Base-by-base conservation (phyloP, 805 yeast species). In the Ogataea degrootiae region DNA sequence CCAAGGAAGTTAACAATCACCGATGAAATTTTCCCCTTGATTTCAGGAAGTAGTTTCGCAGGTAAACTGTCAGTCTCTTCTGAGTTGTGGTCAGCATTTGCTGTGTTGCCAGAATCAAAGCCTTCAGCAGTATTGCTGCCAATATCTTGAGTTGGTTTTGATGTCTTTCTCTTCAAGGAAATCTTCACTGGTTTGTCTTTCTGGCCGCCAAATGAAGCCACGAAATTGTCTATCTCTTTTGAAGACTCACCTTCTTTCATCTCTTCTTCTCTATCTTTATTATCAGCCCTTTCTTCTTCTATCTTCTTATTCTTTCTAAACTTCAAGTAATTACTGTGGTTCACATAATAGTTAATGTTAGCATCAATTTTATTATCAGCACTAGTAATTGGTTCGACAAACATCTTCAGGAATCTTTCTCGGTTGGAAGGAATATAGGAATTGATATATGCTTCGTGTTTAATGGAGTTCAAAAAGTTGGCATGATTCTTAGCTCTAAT, bases 1-100 rank as follows among this genome's bases (percentile, higher is more conserved):
- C 85, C 86, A 41, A 81, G 59, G 47, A 70, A 75, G 47, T 79
- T 81, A 46, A 73, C 80, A 33, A 81, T 61, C 41, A 76, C 65
- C 3, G 59, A 61, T n/a, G 65, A 69, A 19, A 79, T 63, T 49
- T 71, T 72, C 0, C 56, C 54, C 33, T 65, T 65, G 22, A 78
- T 52, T 8, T 55, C 31, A 0, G 48, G 57, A 23, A 68, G 48
- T 3, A 60, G 34, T 2, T 34, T 8, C 2, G 46, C 49, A 4
- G 66, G 44, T 31, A 51, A 26, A 26, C 7, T 26, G 3, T 11
- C 31, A 8, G 9, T 7, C 12, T 26, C 12, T 11, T 26, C 31
- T 26, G 31, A 2, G 31, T 9, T 2, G 31, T 26, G 31, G 31
- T 26, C 31, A 26, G 11, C 11, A 11, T 26, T 26, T 26, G 9